A percentile compares a stretch with the other conserved stretches of the same genome.
Evolutionary conservation across 305 asterid species (phyloP).

Genomic region (Stenogyne calaminthoides): DNA sequence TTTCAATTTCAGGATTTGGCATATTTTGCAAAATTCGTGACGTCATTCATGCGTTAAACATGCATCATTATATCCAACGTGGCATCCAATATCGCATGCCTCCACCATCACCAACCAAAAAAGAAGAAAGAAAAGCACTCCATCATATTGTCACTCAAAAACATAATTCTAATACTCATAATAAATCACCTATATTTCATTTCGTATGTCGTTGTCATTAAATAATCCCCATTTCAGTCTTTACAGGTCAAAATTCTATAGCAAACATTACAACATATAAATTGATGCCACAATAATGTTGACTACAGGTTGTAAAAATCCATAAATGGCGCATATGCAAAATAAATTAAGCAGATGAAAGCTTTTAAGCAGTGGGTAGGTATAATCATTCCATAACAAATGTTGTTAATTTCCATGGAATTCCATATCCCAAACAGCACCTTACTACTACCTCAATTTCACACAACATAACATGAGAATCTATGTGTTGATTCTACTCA

Average conservation of each 20-base stretch:
- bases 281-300: slow-evolving; percentile 1
- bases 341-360: slow-evolving; percentile 33
- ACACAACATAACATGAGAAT: too few relatives aligned
- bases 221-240: not conserved
- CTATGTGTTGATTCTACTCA: slow-evolving; percentile 38
- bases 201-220: not conserved
- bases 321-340: slow-evolving; percentile 6
- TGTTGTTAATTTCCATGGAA: slow-evolving; percentile 28
- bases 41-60: slow-evolving; percentile 29
- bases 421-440: slow-evolving; percentile 14
- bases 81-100: slow-evolving; percentile 34
- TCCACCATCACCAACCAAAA: not conserved
- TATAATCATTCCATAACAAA: not conserved
- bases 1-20: not conserved
- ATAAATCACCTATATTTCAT: not conserved
- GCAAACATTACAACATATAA: not conserved
- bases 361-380: slow-evolving; percentile 47
- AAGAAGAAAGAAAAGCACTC: slow-evolving; percentile 22
- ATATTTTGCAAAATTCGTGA: not conserved
- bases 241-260: not conserved
- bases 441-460: too few relatives aligned
- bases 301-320: slow-evolving; percentile 17
- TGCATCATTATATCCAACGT: slow-evolving; percentile 34
- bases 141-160: not conserved
- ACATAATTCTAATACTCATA: too few relatives aligned